These are phyloP conservation scores for Thuja plicata DNA, from an alignment of 83 land plant genomes.

Conservation along the genomic window DNA sequence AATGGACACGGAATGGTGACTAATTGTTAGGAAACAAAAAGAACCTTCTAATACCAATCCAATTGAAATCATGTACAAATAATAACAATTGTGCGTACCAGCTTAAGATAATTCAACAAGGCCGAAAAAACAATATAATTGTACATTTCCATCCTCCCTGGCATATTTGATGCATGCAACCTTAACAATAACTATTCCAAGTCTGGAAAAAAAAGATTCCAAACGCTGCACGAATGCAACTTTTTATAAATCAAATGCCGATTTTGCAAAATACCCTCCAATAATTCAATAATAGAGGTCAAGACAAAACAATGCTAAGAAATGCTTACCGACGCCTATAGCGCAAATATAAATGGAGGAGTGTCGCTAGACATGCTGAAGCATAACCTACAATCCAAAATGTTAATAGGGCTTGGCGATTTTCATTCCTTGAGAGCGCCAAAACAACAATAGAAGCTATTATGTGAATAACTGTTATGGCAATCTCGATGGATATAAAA, in stretches of 20 bases:
- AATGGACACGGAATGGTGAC: too few species aligned
- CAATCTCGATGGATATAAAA: slow-evolving; percentile 77
- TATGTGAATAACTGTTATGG: slow-evolving; percentile 66
- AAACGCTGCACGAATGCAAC: background rate
- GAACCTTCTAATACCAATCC: background rate
- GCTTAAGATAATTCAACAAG: background rate
- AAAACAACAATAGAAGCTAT: slow-evolving; percentile 69
- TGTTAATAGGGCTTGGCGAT: slow-evolving; percentile 55
- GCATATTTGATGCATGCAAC: too few species aligned
- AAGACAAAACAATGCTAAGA: background rate
- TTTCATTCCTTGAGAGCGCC: slow-evolving; percentile 62
- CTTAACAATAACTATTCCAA: too few species aligned
- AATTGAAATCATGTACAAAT: background rate
- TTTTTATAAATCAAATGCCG: background rate
- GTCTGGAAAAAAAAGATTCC: too few species aligned
- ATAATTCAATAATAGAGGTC: background rate
- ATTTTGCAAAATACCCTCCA: background rate
- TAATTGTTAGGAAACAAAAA: too few species aligned
- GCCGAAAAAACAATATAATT: too few species aligned
- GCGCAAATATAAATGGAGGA: slow-evolving; percentile 81
- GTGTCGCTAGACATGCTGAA: slow-evolving; percentile 64
- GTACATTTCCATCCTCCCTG: too few species aligned
- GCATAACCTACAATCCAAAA: slow-evolving; percentile 77
- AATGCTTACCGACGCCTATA: slow-evolving; percentile 38
- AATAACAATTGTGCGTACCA: background rate